phyloP scores from a whole-genome alignment of 495 filamentous ascomycete species.

The Pyrenula aspistea region DNA sequence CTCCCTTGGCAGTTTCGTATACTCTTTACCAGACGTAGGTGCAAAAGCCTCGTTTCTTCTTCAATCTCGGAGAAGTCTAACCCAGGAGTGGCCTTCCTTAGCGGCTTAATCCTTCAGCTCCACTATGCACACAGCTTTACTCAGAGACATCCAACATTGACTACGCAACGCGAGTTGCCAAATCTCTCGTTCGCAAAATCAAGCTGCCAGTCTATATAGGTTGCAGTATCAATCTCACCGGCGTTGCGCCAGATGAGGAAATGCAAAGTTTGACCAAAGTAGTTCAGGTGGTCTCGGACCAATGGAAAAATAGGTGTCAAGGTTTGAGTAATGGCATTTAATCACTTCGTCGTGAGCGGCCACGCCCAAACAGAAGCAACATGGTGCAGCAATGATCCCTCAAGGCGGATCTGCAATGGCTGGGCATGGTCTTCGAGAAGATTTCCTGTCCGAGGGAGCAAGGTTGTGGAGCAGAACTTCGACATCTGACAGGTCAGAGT shows the following conservation, averaged over 20 bases:
- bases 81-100: conserved; percentile 11
- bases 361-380: too few relatives aligned
- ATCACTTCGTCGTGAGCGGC: too few relatives aligned
- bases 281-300: conserved; percentile 54
- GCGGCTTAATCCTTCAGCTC: conserved; percentile 43
- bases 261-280: conserved; percentile 74
- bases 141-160: conserved; percentile 63
- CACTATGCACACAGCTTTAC: conserved; percentile 70
- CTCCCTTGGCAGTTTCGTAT: conserved; percentile 64
- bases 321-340: not conserved
- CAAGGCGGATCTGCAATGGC: too few relatives aligned
- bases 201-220: conserved; percentile 71
- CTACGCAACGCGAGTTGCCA: conserved; percentile 75
- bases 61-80: too few relatives aligned
- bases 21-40: conserved; percentile 79
- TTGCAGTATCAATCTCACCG: conserved; percentile 55
- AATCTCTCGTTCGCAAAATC: conserved; percentile 61
- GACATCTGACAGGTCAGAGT: too few relatives aligned
- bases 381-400: too few relatives aligned
- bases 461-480: too few relatives aligned
- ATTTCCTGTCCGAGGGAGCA: too few relatives aligned
- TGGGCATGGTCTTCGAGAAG: too few relatives aligned
- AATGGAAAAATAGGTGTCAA: conserved; percentile 18
- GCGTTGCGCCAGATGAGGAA: conserved; percentile 79
- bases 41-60: not conserved